A percentile compares a stretch with the other conserved stretches of the same genome.
These are phyloP conservation scores for Umbellularia californica DNA, from an alignment of 164 flowering plant species.

Conservation along the genomic window DNA sequence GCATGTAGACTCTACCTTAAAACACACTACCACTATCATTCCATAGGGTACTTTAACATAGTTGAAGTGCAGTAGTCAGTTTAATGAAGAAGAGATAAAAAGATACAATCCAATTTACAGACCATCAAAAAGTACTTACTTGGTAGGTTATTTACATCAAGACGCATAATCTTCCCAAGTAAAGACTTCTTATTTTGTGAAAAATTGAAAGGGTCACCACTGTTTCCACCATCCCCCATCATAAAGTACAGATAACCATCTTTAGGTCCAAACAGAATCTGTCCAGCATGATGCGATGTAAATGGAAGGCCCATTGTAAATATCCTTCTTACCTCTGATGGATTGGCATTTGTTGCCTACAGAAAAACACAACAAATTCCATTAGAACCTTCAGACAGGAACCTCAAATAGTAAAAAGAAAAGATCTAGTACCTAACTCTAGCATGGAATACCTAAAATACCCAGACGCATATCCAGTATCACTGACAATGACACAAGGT, in stretches of 20 bases:
- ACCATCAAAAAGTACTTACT: constrained; percentile 42
- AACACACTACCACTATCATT: no score
- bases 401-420: no score
- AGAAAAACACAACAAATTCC: constrained; percentile 5
- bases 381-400: no score
- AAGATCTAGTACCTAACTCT: no score
- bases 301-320: constrained; percentile 91
- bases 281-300: constrained; percentile 72
- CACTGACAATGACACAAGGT: no score
- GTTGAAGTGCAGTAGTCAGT: no score
- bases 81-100: no score
- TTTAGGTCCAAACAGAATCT: constrained; percentile 79
- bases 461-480: no score
- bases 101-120: no score
- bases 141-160: constrained; percentile 71
- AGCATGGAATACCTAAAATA: no score
- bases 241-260: constrained; percentile 84
- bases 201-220: constrained; percentile 64
- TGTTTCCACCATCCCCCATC: constrained; percentile 88
- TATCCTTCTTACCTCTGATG: constrained; percentile 82
- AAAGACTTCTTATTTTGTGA: constrained; percentile 85
- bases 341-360: constrained; percentile 62
- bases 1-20: no score
- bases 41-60: no score
- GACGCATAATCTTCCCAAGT: constrained; percentile 83